These are phyloP conservation scores for Lyophyllum atratum DNA, from an alignment of 768 basidiomycete genomes.

Conservation along the genomic window DNA sequence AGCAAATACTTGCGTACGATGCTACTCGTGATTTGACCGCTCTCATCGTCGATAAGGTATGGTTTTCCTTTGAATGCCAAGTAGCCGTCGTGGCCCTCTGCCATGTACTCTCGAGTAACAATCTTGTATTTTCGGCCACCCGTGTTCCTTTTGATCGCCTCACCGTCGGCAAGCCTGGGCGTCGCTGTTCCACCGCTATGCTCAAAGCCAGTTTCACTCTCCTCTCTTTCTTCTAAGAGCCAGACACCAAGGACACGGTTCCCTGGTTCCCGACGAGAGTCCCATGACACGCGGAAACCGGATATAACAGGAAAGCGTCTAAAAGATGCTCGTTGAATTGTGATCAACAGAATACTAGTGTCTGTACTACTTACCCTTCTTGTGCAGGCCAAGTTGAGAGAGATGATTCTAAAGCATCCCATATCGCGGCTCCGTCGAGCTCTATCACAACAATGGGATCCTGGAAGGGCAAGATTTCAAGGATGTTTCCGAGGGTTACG, in stretches of 20 bases:
- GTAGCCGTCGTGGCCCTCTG: slow-evolving; percentile 84
- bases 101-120: slow-evolving; percentile 88
- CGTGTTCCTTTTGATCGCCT: slow-evolving; percentile 53
- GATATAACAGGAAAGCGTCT: slow-evolving; percentile 91
- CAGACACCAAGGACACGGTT: slow-evolving; percentile 75
- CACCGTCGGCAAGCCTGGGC: slow-evolving; percentile 43
- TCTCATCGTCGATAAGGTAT: slow-evolving; percentile 82
- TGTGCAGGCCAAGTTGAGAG: slow-evolving; percentile 84
- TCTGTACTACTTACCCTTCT: slow-evolving; percentile 65
- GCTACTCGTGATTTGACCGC: slow-evolving; percentile 73
- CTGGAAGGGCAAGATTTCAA: slow-evolving; percentile 89
- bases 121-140: slow-evolving; percentile 69
- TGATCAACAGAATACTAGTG: background rate
- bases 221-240: slow-evolving; percentile 48
- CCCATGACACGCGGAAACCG: slow-evolving; percentile 85
- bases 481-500: slow-evolving; percentile 81
- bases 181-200: slow-evolving; percentile 23
- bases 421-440: slow-evolving; percentile 75
- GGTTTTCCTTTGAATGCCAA: slow-evolving; percentile 60
- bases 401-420: slow-evolving; percentile 76
- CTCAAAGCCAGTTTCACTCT: slow-evolving; percentile 24
- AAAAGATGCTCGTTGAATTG: background rate
- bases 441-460: slow-evolving; percentile 84
- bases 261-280: slow-evolving; percentile 71
- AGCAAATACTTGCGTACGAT: slow-evolving; percentile 85